phyloP scores from a whole-genome alignment of 177 flowering plant species.

The Vitis hybrid region DNA sequence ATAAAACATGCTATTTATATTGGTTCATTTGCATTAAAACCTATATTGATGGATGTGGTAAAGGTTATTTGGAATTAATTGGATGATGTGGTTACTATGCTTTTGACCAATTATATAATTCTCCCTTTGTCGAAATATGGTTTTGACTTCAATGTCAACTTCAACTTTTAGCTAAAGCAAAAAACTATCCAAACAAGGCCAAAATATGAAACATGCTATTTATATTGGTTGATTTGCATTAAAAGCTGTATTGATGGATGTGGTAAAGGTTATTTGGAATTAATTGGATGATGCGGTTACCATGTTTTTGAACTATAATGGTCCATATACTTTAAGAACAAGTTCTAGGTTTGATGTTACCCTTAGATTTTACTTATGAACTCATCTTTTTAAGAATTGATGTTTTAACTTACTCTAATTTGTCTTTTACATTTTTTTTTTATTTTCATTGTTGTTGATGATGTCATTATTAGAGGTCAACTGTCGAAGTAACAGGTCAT shows the following conservation, averaged over 20 bases:
- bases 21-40: background rate
- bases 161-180: too few species aligned
- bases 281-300: background rate
- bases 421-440: background rate
- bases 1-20: too few species aligned
- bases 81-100: background rate
- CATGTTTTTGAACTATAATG: background rate
- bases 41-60: background rate
- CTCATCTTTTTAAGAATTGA: background rate
- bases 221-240: background rate
- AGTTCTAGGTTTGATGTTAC: too few species aligned
- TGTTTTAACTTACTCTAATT: background rate
- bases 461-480: constrained; percentile 54
- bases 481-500: constrained; percentile 78
- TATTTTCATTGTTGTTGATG: background rate
- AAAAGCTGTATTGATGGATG: background rate
- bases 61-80: background rate
- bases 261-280: background rate
- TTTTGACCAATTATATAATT: too few species aligned
- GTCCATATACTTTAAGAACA: too few species aligned
- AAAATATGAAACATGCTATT: too few species aligned
- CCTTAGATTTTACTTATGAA: too few species aligned
- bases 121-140: too few species aligned
- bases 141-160: too few species aligned
- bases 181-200: too few species aligned